Evolutionary conservation across 352 stramenopile species (phyloP).

Genomic region (Phytopythium sindhum): DNA sequence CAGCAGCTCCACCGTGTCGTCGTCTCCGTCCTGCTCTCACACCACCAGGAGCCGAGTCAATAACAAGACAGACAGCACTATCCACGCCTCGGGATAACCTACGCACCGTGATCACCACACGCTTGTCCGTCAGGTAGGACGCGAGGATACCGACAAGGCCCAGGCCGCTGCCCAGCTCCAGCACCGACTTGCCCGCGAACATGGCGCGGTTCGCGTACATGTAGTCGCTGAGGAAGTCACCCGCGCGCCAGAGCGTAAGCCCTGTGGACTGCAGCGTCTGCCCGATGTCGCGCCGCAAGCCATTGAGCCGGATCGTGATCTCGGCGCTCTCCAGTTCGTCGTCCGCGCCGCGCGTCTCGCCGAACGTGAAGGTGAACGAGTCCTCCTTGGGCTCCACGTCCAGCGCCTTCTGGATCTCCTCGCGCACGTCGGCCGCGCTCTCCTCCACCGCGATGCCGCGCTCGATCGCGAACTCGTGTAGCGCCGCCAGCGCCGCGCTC

Average conservation of each 20-base stretch:
- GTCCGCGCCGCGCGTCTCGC: conserved; percentile 9
- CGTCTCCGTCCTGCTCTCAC: conserved; percentile 35
- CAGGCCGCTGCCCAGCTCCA: conserved; percentile 56
- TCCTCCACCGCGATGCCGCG: conserved; percentile 42
- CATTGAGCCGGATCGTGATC: conserved; percentile 51
- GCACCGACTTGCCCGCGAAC: conserved; percentile 32
- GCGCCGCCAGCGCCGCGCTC: conserved; percentile 31
- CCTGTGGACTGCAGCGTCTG: conserved; percentile 63
- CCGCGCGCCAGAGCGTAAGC: conserved; percentile 56
- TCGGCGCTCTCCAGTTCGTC: conserved; percentile 11
- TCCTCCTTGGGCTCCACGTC: conserved; percentile 63
- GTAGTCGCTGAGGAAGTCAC: conserved; percentile 56
- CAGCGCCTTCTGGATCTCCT: conserved; percentile 56
- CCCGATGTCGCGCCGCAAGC: conserved; percentile 52
- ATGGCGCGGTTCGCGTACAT: conserved; percentile 42
- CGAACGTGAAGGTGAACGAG: conserved; percentile 53
- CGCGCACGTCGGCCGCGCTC: conserved; percentile 32
- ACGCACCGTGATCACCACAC: conserved; percentile 45
- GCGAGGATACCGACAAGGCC: conserved; percentile 57
- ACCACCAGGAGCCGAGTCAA: background rate
- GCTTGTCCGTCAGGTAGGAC: conserved; percentile 46
- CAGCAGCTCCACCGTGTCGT: conserved; percentile 46
- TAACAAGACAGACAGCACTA: background rate
- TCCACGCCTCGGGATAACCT: too few relatives aligned
- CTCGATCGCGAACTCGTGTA: conserved; percentile 57